Evolutionary conservation across 2,329 filamentous ascomycete genomes (phyloP).

Genomic region (Botryotinia narcissicola): DNA sequence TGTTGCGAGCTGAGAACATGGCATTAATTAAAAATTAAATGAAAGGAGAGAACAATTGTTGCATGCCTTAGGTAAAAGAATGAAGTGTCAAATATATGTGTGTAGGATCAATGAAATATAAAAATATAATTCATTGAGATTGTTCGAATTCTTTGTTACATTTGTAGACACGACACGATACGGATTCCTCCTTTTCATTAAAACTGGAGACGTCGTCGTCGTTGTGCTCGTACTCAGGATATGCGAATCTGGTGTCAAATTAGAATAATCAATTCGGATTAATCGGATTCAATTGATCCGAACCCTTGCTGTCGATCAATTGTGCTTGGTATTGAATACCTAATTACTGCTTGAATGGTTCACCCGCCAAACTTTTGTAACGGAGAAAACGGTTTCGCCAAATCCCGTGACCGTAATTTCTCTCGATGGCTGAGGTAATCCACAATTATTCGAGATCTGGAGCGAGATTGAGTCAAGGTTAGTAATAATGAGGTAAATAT

Average conservation of each 20-base stretch:
- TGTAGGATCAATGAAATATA: background rate
- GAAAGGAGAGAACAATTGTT: constrained; percentile 4
- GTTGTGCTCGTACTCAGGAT: background rate
- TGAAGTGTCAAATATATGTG: background rate
- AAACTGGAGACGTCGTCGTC: background rate
- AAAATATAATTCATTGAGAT: background rate
- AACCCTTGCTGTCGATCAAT: constrained; percentile 5
- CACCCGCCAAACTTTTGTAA: background rate
- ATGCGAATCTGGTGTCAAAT: background rate
- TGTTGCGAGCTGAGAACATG: constrained; percentile 36
- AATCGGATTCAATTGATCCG: background rate
- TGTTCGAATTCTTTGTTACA: background rate
- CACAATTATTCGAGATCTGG: constrained; percentile 2
- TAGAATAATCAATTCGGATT: background rate
- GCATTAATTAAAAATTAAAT: constrained; percentile 10
- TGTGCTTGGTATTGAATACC: background rate
- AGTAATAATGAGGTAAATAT: background rate
- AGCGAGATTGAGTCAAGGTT: background rate
- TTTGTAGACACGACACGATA: background rate
- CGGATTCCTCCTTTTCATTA: background rate
- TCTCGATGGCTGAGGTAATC: constrained; percentile 3
- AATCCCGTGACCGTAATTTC: background rate
- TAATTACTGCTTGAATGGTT: background rate
- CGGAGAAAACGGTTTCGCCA: background rate
- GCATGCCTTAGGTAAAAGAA: constrained; percentile 15